These are phyloP conservation scores for Cladophialophora exuberans DNA, from an alignment of 2,329 filamentous ascomycete species.

Conservation along the genomic window DNA sequence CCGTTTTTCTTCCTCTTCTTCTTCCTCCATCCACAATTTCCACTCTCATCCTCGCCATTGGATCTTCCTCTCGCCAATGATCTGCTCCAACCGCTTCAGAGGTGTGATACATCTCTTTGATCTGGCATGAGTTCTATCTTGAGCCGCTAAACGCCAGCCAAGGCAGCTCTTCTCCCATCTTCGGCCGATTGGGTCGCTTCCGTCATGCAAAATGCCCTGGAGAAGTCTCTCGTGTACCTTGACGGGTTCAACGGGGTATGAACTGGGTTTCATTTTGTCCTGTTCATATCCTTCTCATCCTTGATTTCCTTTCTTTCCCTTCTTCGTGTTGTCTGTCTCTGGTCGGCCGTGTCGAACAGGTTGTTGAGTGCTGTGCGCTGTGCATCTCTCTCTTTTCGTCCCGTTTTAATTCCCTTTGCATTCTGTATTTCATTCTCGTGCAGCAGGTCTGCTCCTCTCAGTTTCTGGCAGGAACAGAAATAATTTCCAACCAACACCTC, in stretches of 20 bases:
- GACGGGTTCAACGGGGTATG: background rate
- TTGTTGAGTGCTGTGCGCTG: constrained; percentile 17
- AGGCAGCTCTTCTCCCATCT: constrained; percentile 17
- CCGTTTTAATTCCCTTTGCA: constrained; percentile 15
- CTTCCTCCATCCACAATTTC: constrained; percentile 14
- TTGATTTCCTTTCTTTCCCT: constrained; percentile 14
- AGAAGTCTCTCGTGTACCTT: background rate
- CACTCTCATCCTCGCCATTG: constrained; percentile 12
- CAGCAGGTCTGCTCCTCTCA: constrained; percentile 26
- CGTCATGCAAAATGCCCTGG: constrained; percentile 7
- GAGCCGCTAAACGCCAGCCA: constrained; percentile 28
- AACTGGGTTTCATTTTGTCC: background rate
- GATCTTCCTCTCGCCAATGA: constrained; percentile 10
- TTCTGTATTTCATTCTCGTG: constrained; percentile 9
- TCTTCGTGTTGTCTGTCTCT: constrained; percentile 18
- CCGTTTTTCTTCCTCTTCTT: background rate
- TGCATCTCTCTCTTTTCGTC: too few species aligned
- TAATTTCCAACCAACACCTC: constrained; percentile 11
- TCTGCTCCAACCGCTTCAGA: constrained; percentile 15
- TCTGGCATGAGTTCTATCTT: constrained; percentile 27
- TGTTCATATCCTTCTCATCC: constrained; percentile 14
- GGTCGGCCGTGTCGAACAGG: constrained; percentile 14
- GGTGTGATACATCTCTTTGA: constrained; percentile 31
- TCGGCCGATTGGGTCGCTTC: constrained; percentile 14
- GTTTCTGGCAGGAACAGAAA: constrained; percentile 7